Evolutionary conservation across 2,329 filamentous ascomycete genomes (phyloP).

Genomic region (Paraphaeosphaeria sporulosa): DNA sequence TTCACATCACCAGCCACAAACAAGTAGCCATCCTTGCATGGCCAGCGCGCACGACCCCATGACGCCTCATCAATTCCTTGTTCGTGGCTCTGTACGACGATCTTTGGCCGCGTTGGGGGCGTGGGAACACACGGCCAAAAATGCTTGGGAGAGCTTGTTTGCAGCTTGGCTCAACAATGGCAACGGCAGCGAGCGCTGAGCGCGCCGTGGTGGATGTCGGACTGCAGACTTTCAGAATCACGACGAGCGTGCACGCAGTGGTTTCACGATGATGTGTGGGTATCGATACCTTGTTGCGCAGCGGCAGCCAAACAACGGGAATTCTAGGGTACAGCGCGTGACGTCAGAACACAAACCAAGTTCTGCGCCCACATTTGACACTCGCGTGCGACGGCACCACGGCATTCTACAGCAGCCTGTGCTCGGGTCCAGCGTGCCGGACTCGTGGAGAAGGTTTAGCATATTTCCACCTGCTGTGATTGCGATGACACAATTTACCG

Average conservation of each 20-base stretch:
- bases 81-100: constrained; percentile 12
- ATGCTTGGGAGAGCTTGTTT: constrained; percentile 20
- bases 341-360: background rate
- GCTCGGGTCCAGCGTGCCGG: no score
- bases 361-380: background rate
- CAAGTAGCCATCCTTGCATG: constrained; percentile 33
- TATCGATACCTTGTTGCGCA: background rate
- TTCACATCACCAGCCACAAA: constrained; percentile 36
- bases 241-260: background rate
- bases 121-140: constrained; percentile 17
- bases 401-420: no score
- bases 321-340: background rate
- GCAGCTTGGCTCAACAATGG: constrained; percentile 10
- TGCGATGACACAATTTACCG: background rate
- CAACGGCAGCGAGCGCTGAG: background rate
- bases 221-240: background rate
- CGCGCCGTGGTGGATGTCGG: background rate
- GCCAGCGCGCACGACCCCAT: constrained; percentile 4
- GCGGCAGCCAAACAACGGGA: background rate
- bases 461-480: background rate
- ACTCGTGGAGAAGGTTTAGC: constrained; percentile 1
- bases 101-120: constrained; percentile 14
- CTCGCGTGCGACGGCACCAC: no score
- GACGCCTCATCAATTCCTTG: constrained; percentile 8
- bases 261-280: background rate